Evolutionary conservation across 2,329 filamentous ascomycete species (phyloP).

Genomic region (Fusarium sp.): DNA sequence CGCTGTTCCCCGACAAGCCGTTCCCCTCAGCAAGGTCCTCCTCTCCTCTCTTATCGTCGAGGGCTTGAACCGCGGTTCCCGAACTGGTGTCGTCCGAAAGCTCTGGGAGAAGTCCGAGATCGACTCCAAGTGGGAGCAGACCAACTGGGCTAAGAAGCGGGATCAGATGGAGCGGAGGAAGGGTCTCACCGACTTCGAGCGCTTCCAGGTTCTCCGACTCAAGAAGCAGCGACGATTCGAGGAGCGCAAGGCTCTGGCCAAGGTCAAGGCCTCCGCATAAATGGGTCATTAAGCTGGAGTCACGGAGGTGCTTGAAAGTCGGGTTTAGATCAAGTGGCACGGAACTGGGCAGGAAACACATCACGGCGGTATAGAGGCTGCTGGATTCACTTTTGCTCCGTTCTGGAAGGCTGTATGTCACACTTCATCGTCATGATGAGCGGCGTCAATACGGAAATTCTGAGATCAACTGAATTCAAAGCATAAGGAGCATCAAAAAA

Average conservation of each 20-base stretch:
- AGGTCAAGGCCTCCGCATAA: constrained; percentile 86
- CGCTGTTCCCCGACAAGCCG: constrained; percentile 85
- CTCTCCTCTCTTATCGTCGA: constrained; percentile 90
- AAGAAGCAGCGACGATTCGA: constrained; percentile 99
- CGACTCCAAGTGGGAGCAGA: constrained; percentile 91
- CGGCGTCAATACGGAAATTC: constrained; percentile 74
- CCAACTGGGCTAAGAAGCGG: constrained; percentile 94
- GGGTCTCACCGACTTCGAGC: constrained; percentile 96
- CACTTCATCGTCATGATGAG: constrained; percentile 66
- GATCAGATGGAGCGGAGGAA: constrained; percentile 86
- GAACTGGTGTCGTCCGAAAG: constrained; percentile 84
- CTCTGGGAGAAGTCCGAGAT: constrained; percentile 92
- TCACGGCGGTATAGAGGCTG: constrained; percentile 59
- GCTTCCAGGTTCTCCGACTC: constrained; percentile 99
- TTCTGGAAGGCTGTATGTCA: constrained; percentile 73
- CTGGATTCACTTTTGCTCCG: constrained; percentile 67
- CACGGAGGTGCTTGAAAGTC: constrained; percentile 47
- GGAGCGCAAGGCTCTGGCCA: constrained; percentile 94
- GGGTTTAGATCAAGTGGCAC: constrained; percentile 51
- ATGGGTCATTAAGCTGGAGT: constrained; percentile 50
- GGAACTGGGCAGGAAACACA: constrained; percentile 49
- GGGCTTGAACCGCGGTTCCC: constrained; percentile 85
- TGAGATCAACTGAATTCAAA: constrained; percentile 56
- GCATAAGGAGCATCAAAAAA: constrained; percentile 44
- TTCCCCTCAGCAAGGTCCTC: constrained; percentile 82